Conservation (phyloP, 148 eudicot genomes). For the Spergularia bocconei region DNA sequence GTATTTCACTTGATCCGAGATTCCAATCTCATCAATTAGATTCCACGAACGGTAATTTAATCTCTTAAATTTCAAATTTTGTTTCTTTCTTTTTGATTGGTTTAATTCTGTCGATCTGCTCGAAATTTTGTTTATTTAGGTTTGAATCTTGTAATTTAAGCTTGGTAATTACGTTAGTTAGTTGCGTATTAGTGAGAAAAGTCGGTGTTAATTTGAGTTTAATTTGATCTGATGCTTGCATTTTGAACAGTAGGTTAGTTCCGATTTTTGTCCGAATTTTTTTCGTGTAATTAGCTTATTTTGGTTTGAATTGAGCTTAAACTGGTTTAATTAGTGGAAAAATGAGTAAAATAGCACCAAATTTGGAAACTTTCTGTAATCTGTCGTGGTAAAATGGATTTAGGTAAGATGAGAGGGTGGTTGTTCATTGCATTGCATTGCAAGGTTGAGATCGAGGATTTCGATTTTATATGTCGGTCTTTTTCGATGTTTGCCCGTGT, state of each 20-base stretch:
- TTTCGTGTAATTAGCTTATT: neutral
- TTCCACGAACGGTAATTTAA: too few species aligned
- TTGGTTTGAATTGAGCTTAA: constrained; percentile 2
- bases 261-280: constrained; percentile 5
- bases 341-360: neutral
- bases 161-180: constrained; percentile 1
- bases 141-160: too few species aligned
- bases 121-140: too few species aligned
- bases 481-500: neutral
- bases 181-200: neutral
- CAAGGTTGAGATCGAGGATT: constrained; percentile 5
- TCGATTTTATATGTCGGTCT: neutral
- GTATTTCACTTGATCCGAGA: too few species aligned
- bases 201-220: neutral
- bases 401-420: neutral
- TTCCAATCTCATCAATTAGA: too few species aligned
- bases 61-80: too few species aligned
- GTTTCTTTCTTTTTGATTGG: too few species aligned
- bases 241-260: neutral
- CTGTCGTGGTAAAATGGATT: neutral
- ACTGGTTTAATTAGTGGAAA: constrained; percentile 6
- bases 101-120: too few species aligned
- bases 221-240: constrained; percentile 4
- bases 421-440: neutral
- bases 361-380: neutral